phyloP scores from a whole-genome alignment of 192 early-diverging fungal species.

The Dissophora ornata region DNA sequence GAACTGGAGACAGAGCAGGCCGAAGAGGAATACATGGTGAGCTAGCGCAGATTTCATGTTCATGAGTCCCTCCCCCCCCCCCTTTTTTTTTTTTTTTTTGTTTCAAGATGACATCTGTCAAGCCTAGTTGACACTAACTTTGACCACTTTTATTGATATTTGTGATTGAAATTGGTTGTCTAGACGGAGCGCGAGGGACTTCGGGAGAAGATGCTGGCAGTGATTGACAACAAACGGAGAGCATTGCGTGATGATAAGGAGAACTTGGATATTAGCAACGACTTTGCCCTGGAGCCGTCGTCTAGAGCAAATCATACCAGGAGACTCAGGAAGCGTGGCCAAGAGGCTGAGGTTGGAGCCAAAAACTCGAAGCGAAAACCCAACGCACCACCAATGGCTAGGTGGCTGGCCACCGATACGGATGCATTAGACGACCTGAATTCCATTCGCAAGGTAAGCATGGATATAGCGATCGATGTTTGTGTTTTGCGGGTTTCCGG shows the following conservation, averaged over 20 bases:
- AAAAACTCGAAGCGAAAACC: constrained; percentile 46
- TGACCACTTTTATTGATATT: too few relatives aligned
- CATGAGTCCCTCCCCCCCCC: neutral
- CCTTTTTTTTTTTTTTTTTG: constrained; percentile 1
- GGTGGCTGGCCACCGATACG: constrained; percentile 37
- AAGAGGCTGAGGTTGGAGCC: constrained; percentile 29
- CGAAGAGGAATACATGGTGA: constrained; percentile 76
- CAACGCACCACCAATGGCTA: constrained; percentile 20
- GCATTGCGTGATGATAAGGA: constrained; percentile 88
- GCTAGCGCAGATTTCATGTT: constrained; percentile 4
- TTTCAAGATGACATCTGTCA: too few relatives aligned
- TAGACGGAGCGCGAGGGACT: constrained; percentile 75
- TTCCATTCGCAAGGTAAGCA: constrained; percentile 40
- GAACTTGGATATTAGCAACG: constrained; percentile 77
- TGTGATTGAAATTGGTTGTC: too few relatives aligned
- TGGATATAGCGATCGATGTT: too few relatives aligned
- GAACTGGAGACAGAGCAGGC: constrained; percentile 67
- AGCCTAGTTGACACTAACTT: too few relatives aligned
- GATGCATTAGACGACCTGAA: constrained; percentile 42
- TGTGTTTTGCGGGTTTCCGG: too few relatives aligned
- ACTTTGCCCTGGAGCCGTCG: constrained; percentile 43
- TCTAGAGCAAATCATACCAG: constrained; percentile 41
- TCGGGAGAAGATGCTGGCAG: constrained; percentile 78
- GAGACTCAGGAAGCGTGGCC: constrained; percentile 36
- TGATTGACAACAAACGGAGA: constrained; percentile 80